Evolutionary conservation across 441 rosid genomes (phyloP), one percentile per base, ranked within the genome.

Genomic region (Heliophila coronopifolia): DNA sequence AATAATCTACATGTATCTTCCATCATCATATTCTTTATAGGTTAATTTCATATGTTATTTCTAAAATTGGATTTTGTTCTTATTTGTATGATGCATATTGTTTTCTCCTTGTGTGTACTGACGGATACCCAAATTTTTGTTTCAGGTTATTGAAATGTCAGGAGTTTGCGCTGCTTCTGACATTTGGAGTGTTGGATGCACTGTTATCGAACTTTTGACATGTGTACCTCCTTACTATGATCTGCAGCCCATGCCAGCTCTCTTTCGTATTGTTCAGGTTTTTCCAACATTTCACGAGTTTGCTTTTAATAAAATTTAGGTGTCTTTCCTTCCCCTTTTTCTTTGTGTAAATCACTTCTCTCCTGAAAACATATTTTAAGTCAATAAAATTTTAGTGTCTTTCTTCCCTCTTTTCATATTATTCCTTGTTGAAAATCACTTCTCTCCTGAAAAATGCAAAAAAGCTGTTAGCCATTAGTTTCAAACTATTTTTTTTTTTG

Each of bases 141-240:
- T 72, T 47, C 77, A 93, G 97, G 97, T 93, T 55, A 93, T 93
- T 79, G 99, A 89, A 73, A 77, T 93, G 97, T 89, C 97, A 4
- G 97, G 97, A 47, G 99, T 93, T 70, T 93, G 95, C 67, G 97
- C 99, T 52, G 94, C 99, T 60, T 93, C 99, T 24, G 97, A 93
- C 66, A 93, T 93, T 61, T 93, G 97, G 99, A 89, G 99, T 65
- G 97, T 93, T 68, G 97, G 99, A 62, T 93, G 99, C 75, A 93
- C 97, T 16, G 94, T 93, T 59, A 82, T 89, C 44, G 99, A 93
- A 69, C 97, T 93, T 63, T 81, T 89, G 56, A 93, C 97, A 1
- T 82, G 97, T 47, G 93, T 82, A 59, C 99, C 99, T 59, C 97
- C 99, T 10, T 93, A 93, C 76, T 89, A 86, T 69, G 99, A 93